phyloP scores from a whole-genome alignment of 768 basidiomycete species.

The Pulveroboletus sp. region DNA sequence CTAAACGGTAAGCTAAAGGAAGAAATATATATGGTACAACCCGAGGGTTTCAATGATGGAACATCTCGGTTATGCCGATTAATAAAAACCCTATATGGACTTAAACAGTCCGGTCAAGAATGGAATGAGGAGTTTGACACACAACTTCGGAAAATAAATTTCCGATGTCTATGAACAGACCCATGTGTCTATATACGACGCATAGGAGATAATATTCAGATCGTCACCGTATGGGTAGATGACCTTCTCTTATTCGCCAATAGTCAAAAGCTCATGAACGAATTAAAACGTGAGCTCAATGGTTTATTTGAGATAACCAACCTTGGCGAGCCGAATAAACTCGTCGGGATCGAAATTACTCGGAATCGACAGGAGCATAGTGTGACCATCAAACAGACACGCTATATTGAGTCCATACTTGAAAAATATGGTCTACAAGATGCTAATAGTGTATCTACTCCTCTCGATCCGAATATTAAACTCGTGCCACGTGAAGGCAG shows the following conservation, averaged over 20 bases:
- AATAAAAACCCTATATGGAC: background rate
- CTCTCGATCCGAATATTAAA: background rate
- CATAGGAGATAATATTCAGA: background rate
- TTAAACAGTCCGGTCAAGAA: background rate
- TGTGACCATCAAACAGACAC: background rate
- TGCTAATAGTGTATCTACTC: too few relatives aligned
- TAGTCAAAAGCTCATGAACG: background rate
- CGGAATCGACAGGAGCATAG: background rate
- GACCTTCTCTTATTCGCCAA: conserved; percentile 4
- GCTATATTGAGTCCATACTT: too few relatives aligned
- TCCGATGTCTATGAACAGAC: background rate
- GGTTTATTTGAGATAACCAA: conserved; percentile 5
- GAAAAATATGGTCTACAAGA: too few relatives aligned
- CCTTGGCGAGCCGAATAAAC: conserved; percentile 16
- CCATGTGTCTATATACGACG: conserved; percentile 2
- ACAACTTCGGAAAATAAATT: background rate
- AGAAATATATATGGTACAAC: too few relatives aligned
- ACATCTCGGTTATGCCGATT: background rate
- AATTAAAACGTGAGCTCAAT: background rate
- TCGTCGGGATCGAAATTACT: conserved; percentile 16
- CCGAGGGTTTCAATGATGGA: background rate
- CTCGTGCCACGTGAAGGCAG: background rate
- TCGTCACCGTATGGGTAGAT: conserved; percentile 22
- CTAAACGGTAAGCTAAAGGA: too few relatives aligned
- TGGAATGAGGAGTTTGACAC: background rate